Percentiles rank a stretch among this genome's conserved stretches.
These are phyloP conservation scores for Adiantum capillusveneris DNA, from an alignment of 75 land plant genomes.

Conservation along the genomic window DNA sequence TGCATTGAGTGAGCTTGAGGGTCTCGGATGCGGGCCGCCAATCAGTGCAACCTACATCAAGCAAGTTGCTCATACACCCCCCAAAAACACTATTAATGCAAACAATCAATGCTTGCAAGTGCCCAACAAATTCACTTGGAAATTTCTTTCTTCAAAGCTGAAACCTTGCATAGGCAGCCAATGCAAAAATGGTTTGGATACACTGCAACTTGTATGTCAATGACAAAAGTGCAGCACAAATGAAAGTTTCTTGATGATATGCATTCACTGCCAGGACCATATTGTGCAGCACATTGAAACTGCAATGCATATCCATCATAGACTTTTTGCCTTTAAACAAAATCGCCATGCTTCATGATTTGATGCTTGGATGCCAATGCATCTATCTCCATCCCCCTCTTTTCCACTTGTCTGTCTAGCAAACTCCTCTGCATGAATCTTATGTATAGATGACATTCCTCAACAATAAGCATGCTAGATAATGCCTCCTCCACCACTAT, in stretches of 20 bases:
- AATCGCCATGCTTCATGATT: background rate
- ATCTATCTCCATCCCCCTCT: conserved; percentile 10
- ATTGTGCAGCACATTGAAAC: background rate
- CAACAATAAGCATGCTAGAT: conserved; percentile 7
- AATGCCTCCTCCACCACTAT: conserved; percentile 5
- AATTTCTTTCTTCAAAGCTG: no score
- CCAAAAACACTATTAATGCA: no score
- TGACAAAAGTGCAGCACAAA: no score
- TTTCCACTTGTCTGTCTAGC: background rate
- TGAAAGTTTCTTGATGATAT: no score
- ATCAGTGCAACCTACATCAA: background rate
- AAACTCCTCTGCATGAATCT: conserved; percentile 7
- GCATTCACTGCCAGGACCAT: conserved; percentile 1
- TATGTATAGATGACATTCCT: conserved; percentile 9
- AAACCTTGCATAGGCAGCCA: no score
- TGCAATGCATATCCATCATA: background rate
- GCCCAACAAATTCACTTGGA: no score
- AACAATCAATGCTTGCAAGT: no score
- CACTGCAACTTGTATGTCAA: no score
- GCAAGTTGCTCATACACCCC: no score
- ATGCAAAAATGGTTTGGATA: no score
- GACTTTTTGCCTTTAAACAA: background rate
- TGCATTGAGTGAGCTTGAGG: background rate
- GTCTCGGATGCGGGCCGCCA: background rate
- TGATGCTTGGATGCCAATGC: conserved; percentile 19